Base-by-base conservation (phyloP, 2,329 filamentous ascomycete genomes). In the Paecilomyces sp. region DNA sequence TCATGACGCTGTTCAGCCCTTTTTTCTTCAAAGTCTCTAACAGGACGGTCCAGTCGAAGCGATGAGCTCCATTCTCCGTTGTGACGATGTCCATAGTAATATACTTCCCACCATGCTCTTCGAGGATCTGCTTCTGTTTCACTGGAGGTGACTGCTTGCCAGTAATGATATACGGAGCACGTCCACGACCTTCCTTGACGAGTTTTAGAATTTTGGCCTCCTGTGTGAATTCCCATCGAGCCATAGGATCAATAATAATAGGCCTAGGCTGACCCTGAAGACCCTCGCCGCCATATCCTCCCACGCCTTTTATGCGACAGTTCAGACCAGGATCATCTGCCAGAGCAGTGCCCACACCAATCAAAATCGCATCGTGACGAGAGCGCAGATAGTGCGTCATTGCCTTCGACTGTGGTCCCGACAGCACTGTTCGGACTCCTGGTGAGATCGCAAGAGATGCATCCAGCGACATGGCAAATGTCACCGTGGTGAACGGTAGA, bases 341-440 rank as follows among this genome's bases (percentile, higher is more conserved):
- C 4, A 91, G 77, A 6, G 91, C 90, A 0, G 93, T 97, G 2
- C 89, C 89, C 3, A 88, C 90, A 15, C 93, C 93, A 41, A 97
- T 81, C 28, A 95, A 81, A 66, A 97, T 96, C 24, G 90, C 91
- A 63, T 89, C 86, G 76, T 97, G 92, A 13, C 83, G 84, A 9
- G 88, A 87, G 67, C 93, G 90, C n/a, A 97, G 84, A 71, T 89
- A 91, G 74, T 97, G 93, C 0, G 93, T 97, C 91, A 97, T 95
- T 54, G 89, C 86, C 75, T 97, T 96, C 34, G 91, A 91, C 61
- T 87, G 82, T 0, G 88, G 84, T 1, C 92, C 92, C 0, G 92
- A 97, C 7, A 97, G 84, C 0, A 83, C 79, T 0, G 92, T 96
- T 62, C 88, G 88, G 1, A 84, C 79, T 13, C 91, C 91, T 0